Evolutionary conservation across 1,284 basidiomycete genomes (phyloP).

Genomic region (Irpex rosettiformis): DNA sequence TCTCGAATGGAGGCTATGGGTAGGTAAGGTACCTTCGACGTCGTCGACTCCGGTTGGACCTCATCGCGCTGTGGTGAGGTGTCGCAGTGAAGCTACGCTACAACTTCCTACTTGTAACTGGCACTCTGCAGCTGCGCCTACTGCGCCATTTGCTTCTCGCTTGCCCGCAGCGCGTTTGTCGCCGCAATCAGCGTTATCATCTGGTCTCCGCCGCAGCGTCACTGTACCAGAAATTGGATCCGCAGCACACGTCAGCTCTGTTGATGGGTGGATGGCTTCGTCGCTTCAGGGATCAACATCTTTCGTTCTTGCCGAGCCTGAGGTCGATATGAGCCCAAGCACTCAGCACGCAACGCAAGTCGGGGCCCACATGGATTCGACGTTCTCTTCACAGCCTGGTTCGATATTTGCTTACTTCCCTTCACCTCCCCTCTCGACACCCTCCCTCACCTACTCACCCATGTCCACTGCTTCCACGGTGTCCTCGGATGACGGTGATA

Average conservation of each 20-base stretch:
- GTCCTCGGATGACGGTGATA: conserved; percentile 31
- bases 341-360: not conserved
- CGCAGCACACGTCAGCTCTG: not conserved
- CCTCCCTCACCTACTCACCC: conserved; percentile 27
- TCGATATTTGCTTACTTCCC: conserved; percentile 13
- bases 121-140: conserved; percentile 10
- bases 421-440: conserved; percentile 27
- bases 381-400: not conserved
- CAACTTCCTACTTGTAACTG: conserved; percentile 19
- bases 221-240: conserved; percentile 20
- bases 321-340: not conserved
- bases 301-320: conserved; percentile 8
- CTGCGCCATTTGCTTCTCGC: conserved; percentile 5
- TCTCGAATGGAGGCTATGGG: conserved; percentile 81
- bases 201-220: conserved; percentile 21
- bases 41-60: conserved; percentile 9
- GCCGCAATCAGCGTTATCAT: conserved; percentile 8
- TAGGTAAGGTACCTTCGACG: conserved; percentile 50
- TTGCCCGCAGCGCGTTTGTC: conserved; percentile 11
- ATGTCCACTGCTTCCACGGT: conserved; percentile 26
- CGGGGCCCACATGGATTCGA: not conserved
- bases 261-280: not conserved
- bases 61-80: conserved; percentile 20
- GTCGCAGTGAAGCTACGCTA: conserved; percentile 24
- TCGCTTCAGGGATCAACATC: not conserved